Base-by-base conservation (phyloP, 192 early-diverging fungal genomes). In the Coemansia sp. region DNA sequence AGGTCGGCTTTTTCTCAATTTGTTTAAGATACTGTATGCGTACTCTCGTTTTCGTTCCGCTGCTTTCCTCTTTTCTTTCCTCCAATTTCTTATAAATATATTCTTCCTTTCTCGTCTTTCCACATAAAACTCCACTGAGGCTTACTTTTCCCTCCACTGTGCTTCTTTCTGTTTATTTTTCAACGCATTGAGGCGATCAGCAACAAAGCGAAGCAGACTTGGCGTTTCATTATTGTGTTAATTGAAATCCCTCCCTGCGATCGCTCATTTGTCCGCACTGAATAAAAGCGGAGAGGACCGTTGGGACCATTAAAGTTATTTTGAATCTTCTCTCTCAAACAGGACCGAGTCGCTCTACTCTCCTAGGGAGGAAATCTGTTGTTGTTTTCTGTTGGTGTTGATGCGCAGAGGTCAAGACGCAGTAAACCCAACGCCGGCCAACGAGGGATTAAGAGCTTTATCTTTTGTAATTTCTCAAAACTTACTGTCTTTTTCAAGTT, bases 341-440 rank as follows among this genome's bases (percentile, higher is more conserved):
- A 46, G 5, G 29, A 20, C 29, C 2, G 19, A 54, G 54, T 10
- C 4, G 13, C 33, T 35, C 0, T 40, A 40, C 5, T 40, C 38
- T 40, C 38, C 7, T 11, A 34, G 54, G 13, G 54, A 56, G 48
- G 4, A 50, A 56, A 32, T 2, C 34, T 56, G 54, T 56, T 56
- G 1, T 56, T 17, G 54, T 35, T 56, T 54, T 46, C 5, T 46
- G 3, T 61, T 61, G 42, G 23, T 23, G 33, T 15, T 50, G n/a
- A 33, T 61, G 29, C 32, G 20, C 25, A 45, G 15, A 49, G 8
- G 38, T 5, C 9, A 19, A 15, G 32, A 69, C 52, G 53, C 67
- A 69, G 67, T 69, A 69, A 53, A 52, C 49, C 67, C 67, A 69
- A 69, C 67, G 67, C 61, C 59, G 67, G 11, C 67, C 67, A 29